Base-by-base conservation (phyloP, 805 yeast genomes). In the Clavispora asparagi region DNA sequence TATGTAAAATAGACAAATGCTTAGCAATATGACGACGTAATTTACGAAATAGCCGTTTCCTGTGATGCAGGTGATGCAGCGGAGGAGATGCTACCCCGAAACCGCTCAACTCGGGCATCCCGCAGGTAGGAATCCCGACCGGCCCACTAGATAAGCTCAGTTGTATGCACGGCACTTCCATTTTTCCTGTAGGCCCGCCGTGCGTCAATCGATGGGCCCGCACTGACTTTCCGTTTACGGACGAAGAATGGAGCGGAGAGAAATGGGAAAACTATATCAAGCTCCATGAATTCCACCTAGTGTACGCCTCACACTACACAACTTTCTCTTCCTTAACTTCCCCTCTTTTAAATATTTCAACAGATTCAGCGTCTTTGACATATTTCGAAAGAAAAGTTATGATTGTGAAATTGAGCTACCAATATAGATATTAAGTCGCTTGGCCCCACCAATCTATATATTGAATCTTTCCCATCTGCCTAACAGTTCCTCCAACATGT, bases 401-500 rank as follows among this genome's bases (percentile, higher is more conserved):
- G 57, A 54, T 54, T 47, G 51, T 52, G 37, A 54, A 52, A 51
- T 49, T 54, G 48, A 54, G 59, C 53, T 55, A 52, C 55, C 59
- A 52, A 28, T 55, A 52, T 47, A 54, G 50, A 43, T 52, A 38
- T 26, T 26, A 25, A 26, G 19, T 25, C 31, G 10, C 14, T 35
- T 13, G 25, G 26, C 26, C 39, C 25, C 19, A 19, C 25, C 39
- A 31, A 17, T 9, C 13, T 32, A 28, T 28, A n/a, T 13, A 11
- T 30, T 12, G 11, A 11, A 32, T 12, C 14, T 14, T 29, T 25
- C 27, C 14, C 32, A 11, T 19, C 14, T 6, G 11, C 31, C 26
- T 43, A 16, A 10, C 11, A 32, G 10, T 7, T 35, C n/a, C 11
- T 13, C 17, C n/a, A n/a, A 10, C 16, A 27, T 30, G 29, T 17